Conservation (phyloP, 2,329 filamentous ascomycete species). For the Aspergillus phoenicis region DNA sequence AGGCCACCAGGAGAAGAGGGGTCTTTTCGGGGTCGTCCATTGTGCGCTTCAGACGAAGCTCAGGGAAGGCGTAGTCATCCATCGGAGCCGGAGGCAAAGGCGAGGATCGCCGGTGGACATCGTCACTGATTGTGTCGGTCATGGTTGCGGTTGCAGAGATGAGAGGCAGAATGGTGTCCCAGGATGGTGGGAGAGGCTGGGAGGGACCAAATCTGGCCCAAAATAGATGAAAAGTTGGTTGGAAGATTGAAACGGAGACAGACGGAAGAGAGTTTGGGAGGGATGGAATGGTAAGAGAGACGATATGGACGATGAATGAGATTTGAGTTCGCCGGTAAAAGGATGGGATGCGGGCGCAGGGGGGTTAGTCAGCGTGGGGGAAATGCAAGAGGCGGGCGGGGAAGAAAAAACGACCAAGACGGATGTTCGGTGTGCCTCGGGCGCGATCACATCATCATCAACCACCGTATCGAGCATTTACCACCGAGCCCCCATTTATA, state of each 20-base stretch:
- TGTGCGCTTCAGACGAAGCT: constrained; percentile 47
- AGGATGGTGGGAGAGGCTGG: not conserved
- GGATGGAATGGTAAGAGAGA: not conserved
- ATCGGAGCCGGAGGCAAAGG: constrained; percentile 33
- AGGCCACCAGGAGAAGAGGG: constrained; percentile 51
- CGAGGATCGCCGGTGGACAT: constrained; percentile 29
- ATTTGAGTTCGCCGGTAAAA: constrained; percentile 1
- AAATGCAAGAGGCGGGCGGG: constrained; percentile 7
- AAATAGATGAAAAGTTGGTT: not conserved
- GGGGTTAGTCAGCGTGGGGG: constrained; percentile 13
- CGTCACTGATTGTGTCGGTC: constrained; percentile 30
- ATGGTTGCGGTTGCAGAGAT: constrained; percentile 29
- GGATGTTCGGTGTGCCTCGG: constrained; percentile 5
- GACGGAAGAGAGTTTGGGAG: not conserved
- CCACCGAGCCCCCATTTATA: too few species aligned
- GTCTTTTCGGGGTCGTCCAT: constrained; percentile 53
- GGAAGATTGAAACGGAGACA: not conserved
- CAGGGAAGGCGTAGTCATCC: constrained; percentile 49
- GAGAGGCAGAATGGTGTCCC: not conserved
- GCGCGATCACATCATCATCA: not conserved
- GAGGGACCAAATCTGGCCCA: not conserved
- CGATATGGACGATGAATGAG: constrained; percentile 5
- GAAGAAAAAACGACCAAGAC: constrained; percentile 9
- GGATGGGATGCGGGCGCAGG: constrained; percentile 13
- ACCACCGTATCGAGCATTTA: too few species aligned